Evolutionary conservation across 306 rosid species (phyloP).

Genomic region (Sesbania bispinosa): DNA sequence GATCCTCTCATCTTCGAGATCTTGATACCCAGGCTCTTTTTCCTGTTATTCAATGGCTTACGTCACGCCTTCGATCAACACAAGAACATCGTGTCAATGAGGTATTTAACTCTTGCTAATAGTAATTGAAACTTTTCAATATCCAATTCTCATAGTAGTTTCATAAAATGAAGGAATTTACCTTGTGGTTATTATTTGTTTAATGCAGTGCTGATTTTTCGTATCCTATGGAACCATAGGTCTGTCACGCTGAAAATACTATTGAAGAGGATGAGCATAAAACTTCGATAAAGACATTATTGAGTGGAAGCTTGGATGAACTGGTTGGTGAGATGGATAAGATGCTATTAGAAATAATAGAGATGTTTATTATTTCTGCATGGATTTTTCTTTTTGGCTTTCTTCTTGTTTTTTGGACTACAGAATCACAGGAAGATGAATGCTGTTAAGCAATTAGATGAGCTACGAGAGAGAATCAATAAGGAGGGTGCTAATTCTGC

Average conservation of each 20-base stretch:
- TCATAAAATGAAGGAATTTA: background rate
- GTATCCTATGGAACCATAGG: constrained; percentile 20
- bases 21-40: constrained; percentile 30
- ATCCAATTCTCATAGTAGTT: background rate
- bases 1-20: constrained; percentile 20
- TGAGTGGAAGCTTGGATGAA: constrained; percentile 39
- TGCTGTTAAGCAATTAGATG: constrained; percentile 43
- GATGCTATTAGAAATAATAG: background rate
- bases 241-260: constrained; percentile 15
- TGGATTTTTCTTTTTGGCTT: constrained; percentile 14
- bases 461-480: constrained; percentile 42
- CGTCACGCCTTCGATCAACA: constrained; percentile 20
- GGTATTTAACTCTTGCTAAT: constrained; percentile 19
- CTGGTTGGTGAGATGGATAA: constrained; percentile 44
- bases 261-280: constrained; percentile 18
- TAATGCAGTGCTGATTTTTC: constrained; percentile 10
- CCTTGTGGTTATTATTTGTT: background rate
- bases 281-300: background rate
- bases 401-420: background rate
- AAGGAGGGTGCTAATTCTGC: constrained; percentile 46
- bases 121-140: background rate
- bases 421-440: constrained; percentile 45
- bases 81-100: constrained; percentile 12
- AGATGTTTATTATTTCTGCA: background rate
- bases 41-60: constrained; percentile 50